Percentiles rank a stretch among this genome's conserved stretches.
Conservation (phyloP, 768 basidiomycete genomes). For the Xerocomellus dryophilus region DNA sequence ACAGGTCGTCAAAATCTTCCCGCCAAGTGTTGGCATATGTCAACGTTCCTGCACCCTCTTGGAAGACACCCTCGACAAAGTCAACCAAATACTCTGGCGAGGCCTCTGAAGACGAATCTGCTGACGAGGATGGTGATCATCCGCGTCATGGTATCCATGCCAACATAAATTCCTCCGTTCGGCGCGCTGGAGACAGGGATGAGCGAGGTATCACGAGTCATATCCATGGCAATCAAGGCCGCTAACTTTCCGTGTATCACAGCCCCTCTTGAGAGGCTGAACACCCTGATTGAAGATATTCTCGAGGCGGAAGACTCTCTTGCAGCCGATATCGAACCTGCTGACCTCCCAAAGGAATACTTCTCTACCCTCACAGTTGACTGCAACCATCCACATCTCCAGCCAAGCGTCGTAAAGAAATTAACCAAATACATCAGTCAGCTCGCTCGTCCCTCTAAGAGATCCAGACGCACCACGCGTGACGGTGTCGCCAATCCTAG, state of each 20-base stretch:
- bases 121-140: slow-evolving; percentile 39
- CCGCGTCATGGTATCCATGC: slow-evolving; percentile 28
- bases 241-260: not conserved
- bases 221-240: not conserved
- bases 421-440: slow-evolving; percentile 67
- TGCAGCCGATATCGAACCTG: slow-evolving; percentile 50
- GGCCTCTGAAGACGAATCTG: slow-evolving; percentile 56
- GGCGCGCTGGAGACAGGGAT: slow-evolving; percentile 71
- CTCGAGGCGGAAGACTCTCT: slow-evolving; percentile 78
- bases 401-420: slow-evolving; percentile 58
- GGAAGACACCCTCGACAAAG: slow-evolving; percentile 30
- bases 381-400: slow-evolving; percentile 56
- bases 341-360: slow-evolving; percentile 54
- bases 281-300: slow-evolving; percentile 75
- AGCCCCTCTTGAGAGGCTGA: slow-evolving; percentile 76
- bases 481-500: slow-evolving; percentile 32
- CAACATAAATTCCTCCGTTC: slow-evolving; percentile 47
- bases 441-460: slow-evolving; percentile 64
- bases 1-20: slow-evolving; percentile 28
- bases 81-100: slow-evolving; percentile 29
- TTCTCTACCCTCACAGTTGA: slow-evolving; percentile 65
- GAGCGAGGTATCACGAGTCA: slow-evolving; percentile 52
- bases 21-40: slow-evolving; percentile 35
- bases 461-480: slow-evolving; percentile 50
- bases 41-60: slow-evolving; percentile 28